Evolutionary conservation across 2,329 filamentous ascomycete genomes (phyloP).

Genomic region (Xylariaceae sp.): DNA sequence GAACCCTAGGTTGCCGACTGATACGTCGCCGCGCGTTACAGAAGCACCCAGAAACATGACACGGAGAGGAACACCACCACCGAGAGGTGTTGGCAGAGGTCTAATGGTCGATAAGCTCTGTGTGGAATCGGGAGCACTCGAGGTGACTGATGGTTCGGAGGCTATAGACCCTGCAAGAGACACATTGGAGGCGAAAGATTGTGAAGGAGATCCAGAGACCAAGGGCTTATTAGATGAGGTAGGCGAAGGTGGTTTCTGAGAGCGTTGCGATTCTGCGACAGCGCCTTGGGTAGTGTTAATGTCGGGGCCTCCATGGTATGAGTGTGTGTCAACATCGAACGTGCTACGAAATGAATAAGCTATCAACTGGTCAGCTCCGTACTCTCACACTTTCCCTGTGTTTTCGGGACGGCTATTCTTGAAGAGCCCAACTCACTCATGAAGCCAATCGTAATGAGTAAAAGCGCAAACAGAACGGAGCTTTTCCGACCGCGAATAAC

Average conservation of each 20-base stretch:
- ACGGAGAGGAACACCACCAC: constrained; percentile 32
- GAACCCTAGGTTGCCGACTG: constrained; percentile 34
- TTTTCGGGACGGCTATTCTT: not conserved
- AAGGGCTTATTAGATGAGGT: not conserved
- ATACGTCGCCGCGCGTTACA: constrained; percentile 35
- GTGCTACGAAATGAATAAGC: constrained; percentile 5
- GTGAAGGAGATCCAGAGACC: not conserved
- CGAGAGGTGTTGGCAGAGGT: constrained; percentile 3
- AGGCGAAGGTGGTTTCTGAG: not conserved
- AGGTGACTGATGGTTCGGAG: not conserved
- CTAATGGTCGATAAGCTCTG: not conserved
- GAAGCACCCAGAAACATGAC: constrained; percentile 40
- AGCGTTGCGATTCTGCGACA: not conserved
- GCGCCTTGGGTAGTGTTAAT: not conserved
- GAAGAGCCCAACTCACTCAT: constrained; percentile 4
- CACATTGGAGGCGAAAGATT: not conserved
- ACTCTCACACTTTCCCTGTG: not conserved
- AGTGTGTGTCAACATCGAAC: not conserved
- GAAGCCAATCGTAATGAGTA: constrained; percentile 12
- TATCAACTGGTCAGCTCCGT: not conserved
- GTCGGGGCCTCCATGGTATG: not conserved
- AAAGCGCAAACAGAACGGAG: constrained; percentile 1
- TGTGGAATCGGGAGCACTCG: not conserved
- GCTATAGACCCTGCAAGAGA: not conserved
- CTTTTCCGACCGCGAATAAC: not conserved